Conservation (phyloP, 2,329 filamentous ascomycete species). For the Periconia sp. region DNA sequence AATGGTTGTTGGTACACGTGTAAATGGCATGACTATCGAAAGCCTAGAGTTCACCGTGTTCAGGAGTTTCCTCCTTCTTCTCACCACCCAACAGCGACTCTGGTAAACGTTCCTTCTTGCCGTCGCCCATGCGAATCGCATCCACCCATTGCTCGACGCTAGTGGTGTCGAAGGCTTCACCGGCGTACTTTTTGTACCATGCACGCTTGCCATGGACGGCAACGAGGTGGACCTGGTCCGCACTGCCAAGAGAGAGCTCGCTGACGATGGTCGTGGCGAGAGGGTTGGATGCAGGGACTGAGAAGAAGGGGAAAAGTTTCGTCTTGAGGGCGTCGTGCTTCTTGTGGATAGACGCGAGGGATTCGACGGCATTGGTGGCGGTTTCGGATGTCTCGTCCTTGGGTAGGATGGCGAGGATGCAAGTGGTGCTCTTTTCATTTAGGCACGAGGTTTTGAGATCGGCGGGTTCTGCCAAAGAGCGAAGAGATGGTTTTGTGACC, state of each 20-base stretch:
- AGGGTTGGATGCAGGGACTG: conserved; percentile 66
- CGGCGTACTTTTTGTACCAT: conserved; percentile 80
- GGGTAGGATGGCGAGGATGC: conserved; percentile 65
- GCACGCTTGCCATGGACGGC: conserved; percentile 81
- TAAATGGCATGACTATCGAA: no score
- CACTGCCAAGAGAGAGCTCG: conserved; percentile 61
- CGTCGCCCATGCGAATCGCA: conserved; percentile 85
- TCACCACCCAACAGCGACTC: conserved; percentile 47
- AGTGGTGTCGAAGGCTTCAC: conserved; percentile 56
- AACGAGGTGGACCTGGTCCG: conserved; percentile 67
- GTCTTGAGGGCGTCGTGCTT: conserved; percentile 70
- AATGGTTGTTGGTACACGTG: no score
- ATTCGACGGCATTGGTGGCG: conserved; percentile 52
- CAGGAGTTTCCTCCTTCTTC: conserved; percentile 23
- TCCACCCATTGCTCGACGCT: conserved; percentile 86
- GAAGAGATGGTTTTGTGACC: conserved; percentile 61
- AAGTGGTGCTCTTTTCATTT: conserved; percentile 74
- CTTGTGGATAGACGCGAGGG: conserved; percentile 72
- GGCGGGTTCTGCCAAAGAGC: conserved; percentile 63
- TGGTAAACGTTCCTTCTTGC: conserved; percentile 70
- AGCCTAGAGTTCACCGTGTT: conserved; percentile 29
- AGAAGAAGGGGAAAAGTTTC: conserved; percentile 81
- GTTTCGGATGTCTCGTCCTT: conserved; percentile 51
- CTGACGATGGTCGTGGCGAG: conserved; percentile 58
- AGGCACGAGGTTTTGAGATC: conserved; percentile 73